Evolutionary conservation across 371 early-diverging fungal genomes (phyloP).

Genomic region (Apophysomyces trapeziformis): DNA sequence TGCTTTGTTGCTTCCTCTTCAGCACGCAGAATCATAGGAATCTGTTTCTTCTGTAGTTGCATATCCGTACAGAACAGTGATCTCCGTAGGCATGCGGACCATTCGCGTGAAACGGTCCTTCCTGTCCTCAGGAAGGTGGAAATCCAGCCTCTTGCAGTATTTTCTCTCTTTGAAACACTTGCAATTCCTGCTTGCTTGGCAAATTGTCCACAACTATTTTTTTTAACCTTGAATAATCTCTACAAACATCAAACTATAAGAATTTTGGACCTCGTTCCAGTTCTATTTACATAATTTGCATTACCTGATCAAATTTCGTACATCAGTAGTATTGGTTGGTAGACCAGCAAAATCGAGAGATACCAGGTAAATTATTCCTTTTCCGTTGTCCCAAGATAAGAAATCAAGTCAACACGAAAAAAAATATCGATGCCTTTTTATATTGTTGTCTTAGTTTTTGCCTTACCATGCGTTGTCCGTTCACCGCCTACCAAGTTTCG

Average conservation of each 20-base stretch:
- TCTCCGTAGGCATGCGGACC: no score
- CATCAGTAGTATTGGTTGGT: slow-evolving; percentile 5
- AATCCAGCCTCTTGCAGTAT: background rate
- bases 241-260: background rate
- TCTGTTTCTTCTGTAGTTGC: no score
- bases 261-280: no score
- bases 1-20: no score
- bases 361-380: background rate
- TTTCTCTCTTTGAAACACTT: slow-evolving; percentile 7
- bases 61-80: no score
- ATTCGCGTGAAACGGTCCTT: no score
- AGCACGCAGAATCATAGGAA: no score
- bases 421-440: slow-evolving; percentile 6
- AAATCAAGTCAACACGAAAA: slow-evolving; percentile 10
- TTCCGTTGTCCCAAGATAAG: background rate
- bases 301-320: slow-evolving; percentile 7
- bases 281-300: background rate
- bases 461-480: slow-evolving; percentile 14
- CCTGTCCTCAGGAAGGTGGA: no score
- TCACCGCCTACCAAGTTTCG: slow-evolving; percentile 1
- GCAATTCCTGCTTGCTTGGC: background rate
- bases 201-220: background rate
- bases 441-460: slow-evolving; percentile 4
- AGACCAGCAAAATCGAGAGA: slow-evolving; percentile 10
- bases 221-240: background rate